Evolutionary conservation across 495 filamentous ascomycete species (phyloP).

Genomic region (Cercophora scortea): DNA sequence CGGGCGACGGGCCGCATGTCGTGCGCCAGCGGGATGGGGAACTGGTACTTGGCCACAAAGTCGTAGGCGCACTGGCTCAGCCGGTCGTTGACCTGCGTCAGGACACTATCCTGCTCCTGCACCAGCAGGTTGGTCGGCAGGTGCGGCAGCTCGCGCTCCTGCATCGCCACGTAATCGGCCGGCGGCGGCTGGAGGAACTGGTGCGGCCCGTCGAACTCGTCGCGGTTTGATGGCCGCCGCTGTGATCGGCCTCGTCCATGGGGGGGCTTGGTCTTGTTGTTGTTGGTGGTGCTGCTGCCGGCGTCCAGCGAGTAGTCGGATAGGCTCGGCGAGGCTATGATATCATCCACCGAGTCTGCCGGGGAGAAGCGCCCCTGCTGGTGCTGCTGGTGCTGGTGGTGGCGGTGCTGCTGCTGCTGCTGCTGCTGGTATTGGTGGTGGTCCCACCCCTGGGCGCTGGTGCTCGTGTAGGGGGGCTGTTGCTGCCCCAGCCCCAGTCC

Average conservation of each 20-base stretch:
- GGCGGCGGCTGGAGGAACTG: constrained; percentile 66
- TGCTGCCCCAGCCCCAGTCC: constrained; percentile 14
- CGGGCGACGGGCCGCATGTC: constrained; percentile 74
- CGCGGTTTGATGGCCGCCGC: constrained; percentile 68
- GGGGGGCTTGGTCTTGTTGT: constrained; percentile 36
- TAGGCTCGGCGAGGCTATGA: constrained; percentile 32
- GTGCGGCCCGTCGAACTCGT: constrained; percentile 83
- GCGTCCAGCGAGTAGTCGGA: constrained; percentile 39
- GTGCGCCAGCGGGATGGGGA: constrained; percentile 71
- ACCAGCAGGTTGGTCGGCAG: constrained; percentile 75
- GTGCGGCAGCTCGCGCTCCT: constrained; percentile 71
- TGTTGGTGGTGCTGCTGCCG: constrained; percentile 18
- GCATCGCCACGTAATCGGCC: constrained; percentile 56
- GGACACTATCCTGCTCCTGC: constrained; percentile 74
- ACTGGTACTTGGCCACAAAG: constrained; percentile 84
- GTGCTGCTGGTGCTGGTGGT: not conserved
- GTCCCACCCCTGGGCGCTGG: constrained; percentile 32
- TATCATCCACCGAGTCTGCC: constrained; percentile 41
- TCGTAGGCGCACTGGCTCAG: constrained; percentile 80
- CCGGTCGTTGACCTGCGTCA: constrained; percentile 72
- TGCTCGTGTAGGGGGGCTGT: constrained; percentile 28
- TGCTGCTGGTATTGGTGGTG: constrained; percentile 1
- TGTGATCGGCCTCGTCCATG: constrained; percentile 51
- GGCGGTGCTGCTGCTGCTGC: constrained; percentile 1
- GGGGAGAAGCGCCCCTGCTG: constrained; percentile 31